Conservation (phyloP, 768 basidiomycete genomes). For the Fomitopsis serialis region DNA sequence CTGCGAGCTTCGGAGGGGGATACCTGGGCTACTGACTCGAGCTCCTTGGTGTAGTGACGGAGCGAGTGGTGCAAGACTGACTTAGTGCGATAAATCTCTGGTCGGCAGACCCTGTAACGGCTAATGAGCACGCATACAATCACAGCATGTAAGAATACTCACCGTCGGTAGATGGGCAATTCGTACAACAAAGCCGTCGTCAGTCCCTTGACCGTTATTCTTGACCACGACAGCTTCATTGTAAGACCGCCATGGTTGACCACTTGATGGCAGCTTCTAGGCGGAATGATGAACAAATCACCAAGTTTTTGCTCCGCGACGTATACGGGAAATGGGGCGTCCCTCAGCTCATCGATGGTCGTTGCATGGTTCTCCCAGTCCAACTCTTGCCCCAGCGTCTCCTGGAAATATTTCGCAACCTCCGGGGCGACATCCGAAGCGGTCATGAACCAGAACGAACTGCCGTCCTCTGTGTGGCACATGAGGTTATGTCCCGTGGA, state of each 20-base stretch:
- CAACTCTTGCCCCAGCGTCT: slow-evolving; percentile 48
- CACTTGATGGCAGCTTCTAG: slow-evolving; percentile 79
- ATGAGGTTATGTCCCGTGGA: slow-evolving; percentile 86
- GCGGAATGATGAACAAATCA: slow-evolving; percentile 78
- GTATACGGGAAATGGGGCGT: slow-evolving; percentile 65
- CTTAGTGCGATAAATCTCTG: slow-evolving; percentile 74
- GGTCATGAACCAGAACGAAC: slow-evolving; percentile 88
- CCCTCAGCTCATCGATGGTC: slow-evolving; percentile 54
- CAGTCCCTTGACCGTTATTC: slow-evolving; percentile 69
- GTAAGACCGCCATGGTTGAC: slow-evolving; percentile 78
- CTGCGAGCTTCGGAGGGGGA: too few relatives aligned
- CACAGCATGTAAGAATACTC: slow-evolving; percentile 6
- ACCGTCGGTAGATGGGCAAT: slow-evolving; percentile 79
- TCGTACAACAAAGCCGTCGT: slow-evolving; percentile 61
- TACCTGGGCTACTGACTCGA: slow-evolving; percentile 7
- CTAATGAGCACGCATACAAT: neutral
- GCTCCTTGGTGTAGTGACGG: slow-evolving; percentile 25
- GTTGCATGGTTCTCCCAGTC: slow-evolving; percentile 72
- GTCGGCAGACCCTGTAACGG: slow-evolving; percentile 63
- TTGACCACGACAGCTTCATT: slow-evolving; percentile 81
- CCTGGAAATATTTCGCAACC: slow-evolving; percentile 54
- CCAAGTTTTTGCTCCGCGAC: slow-evolving; percentile 70
- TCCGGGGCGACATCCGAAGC: slow-evolving; percentile 46
- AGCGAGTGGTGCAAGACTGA: slow-evolving; percentile 55
- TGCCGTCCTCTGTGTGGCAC: slow-evolving; percentile 69